phyloP scores from a whole-genome alignment of 1,284 basidiomycete species.

The Veloporphyrellus conicus region DNA sequence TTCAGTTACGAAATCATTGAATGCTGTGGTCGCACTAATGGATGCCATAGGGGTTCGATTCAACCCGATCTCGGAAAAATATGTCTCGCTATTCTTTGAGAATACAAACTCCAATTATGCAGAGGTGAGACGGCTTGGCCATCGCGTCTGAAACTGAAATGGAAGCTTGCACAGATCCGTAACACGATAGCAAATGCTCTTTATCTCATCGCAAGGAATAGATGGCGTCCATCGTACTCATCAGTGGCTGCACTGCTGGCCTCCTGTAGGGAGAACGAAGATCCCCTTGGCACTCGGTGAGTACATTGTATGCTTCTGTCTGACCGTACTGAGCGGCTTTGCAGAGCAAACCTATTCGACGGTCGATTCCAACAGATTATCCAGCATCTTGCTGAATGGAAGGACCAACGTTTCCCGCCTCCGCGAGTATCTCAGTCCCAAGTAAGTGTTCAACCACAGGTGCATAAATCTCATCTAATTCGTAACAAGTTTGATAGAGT shows the following conservation, averaged over 20 bases:
- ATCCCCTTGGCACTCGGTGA: conserved; percentile 64
- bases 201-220: conserved; percentile 55
- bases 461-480: conserved; percentile 16
- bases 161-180: conserved; percentile 51
- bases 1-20: conserved; percentile 66
- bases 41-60: conserved; percentile 62
- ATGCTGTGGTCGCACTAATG: conserved; percentile 55
- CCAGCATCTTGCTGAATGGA: conserved; percentile 60
- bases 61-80: conserved; percentile 61
- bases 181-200: conserved; percentile 68
- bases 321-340: conserved; percentile 5
- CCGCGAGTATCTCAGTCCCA: conserved; percentile 76
- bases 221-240: conserved; percentile 75
- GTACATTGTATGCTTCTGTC: conserved; percentile 9
- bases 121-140: conserved; percentile 50
- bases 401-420: conserved; percentile 74
- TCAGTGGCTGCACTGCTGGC: conserved; percentile 61
- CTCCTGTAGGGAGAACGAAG: conserved; percentile 56
- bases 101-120: conserved; percentile 80
- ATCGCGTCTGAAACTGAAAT: conserved; percentile 5
- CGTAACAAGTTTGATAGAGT: conserved; percentile 75
- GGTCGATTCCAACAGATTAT: conserved; percentile 54
- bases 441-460: conserved; percentile 33
- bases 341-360: conserved; percentile 56
- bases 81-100: conserved; percentile 68